Percentiles rank a stretch among this genome's conserved stretches.
Evolutionary conservation across 768 basidiomycete species (phyloP).

Genomic region (Vishniacozyma victoriae): DNA sequence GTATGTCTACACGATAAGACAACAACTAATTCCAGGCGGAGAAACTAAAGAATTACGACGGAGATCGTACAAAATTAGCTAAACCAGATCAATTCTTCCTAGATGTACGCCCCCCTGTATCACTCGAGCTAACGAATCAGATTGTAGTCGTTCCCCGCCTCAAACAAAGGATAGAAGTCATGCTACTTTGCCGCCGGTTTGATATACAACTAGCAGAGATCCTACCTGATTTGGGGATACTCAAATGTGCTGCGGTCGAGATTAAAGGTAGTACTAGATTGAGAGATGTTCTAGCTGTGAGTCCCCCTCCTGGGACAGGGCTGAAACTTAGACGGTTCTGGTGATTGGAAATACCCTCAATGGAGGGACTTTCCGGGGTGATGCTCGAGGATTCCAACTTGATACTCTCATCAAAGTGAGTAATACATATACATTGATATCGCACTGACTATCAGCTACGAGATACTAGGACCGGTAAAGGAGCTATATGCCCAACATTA

Average conservation of each 20-base stretch:
- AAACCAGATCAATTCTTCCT: constrained; percentile 78
- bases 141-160: constrained; percentile 74
- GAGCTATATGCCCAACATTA: constrained; percentile 73
- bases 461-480: constrained; percentile 71
- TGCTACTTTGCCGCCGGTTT: constrained; percentile 75
- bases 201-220: constrained; percentile 79
- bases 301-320: constrained; percentile 3
- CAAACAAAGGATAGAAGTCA: constrained; percentile 65
- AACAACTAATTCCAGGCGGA: constrained; percentile 51
- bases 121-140: constrained; percentile 47
- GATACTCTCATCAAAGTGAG: constrained; percentile 73
- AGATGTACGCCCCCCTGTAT: constrained; percentile 52
- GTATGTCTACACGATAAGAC: constrained; percentile 45
- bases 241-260: constrained; percentile 67
- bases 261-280: constrained; percentile 56
- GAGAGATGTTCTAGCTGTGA: constrained; percentile 64
- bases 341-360: constrained; percentile 77
- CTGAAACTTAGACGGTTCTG: constrained; percentile 58
- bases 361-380: constrained; percentile 72
- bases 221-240: constrained; percentile 68
- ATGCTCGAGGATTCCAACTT: constrained; percentile 76
- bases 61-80: constrained; percentile 65
- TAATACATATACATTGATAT: not conserved
- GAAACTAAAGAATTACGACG: constrained; percentile 60
- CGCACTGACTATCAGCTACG: constrained; percentile 56